Conservation (phyloP, 139 green algal genomes). For the Chlamydomonas schloesseri region DNA sequence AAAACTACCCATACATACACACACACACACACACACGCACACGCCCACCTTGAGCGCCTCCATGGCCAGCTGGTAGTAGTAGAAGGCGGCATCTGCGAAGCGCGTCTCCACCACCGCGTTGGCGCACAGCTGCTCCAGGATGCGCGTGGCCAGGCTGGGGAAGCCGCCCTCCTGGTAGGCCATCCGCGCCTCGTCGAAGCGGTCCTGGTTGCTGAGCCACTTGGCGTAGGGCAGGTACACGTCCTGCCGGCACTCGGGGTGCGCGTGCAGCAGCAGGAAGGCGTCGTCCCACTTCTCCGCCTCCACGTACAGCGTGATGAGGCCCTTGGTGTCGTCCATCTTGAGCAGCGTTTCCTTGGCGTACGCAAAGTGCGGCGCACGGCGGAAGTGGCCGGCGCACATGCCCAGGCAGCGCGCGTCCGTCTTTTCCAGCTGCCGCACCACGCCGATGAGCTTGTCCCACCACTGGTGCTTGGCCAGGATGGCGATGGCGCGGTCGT, state of each 20-base stretch:
- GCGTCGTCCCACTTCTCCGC: conserved; percentile 77
- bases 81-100: conserved; percentile 75
- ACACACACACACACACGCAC: no score
- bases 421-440: conserved; percentile 62
- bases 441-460: conserved; percentile 77
- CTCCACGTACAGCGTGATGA: conserved; percentile 74
- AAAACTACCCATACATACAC: no score
- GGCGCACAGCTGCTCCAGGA: conserved; percentile 72
- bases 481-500: conserved; percentile 78
- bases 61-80: conserved; percentile 78
- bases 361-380: conserved; percentile 60
- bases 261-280: conserved; percentile 69
- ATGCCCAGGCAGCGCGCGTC: conserved; percentile 57
- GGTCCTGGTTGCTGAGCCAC: conserved; percentile 70
- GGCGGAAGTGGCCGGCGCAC: conserved; percentile 60
- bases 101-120: conserved; percentile 73
- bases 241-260: conserved; percentile 61
- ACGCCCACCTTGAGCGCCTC: conserved; percentile 62
- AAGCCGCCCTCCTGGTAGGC: conserved; percentile 64
- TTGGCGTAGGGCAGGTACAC: conserved; percentile 78
- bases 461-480: conserved; percentile 75
- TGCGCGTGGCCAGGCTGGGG: conserved; percentile 60
- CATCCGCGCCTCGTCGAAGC: conserved; percentile 58
- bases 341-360: conserved; percentile 83
- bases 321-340: conserved; percentile 65